Conservation (phyloP, 257 asterid species). For the Parsonsia alboflavescens region DNA sequence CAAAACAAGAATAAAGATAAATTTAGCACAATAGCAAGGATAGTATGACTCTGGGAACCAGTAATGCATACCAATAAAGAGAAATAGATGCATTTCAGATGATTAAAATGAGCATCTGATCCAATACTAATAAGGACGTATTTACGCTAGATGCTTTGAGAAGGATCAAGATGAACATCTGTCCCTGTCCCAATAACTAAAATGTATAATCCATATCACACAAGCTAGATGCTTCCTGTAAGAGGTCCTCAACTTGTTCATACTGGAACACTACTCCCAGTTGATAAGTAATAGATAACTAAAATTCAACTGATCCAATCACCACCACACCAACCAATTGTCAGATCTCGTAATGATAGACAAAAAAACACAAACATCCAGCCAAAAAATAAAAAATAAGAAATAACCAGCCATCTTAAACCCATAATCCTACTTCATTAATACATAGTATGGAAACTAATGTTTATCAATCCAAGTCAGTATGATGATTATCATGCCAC, state of each 20-base stretch:
- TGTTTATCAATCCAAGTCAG: constrained; percentile 1
- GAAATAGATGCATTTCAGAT: not conserved
- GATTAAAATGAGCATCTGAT: not conserved
- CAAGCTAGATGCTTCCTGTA: not conserved
- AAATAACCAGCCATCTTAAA: constrained; percentile 12
- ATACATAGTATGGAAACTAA: constrained; percentile 3
- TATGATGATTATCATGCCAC: constrained; percentile 8
- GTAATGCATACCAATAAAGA: not conserved
- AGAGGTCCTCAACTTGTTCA: not conserved
- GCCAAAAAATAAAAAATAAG: not conserved
- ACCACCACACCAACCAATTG: not conserved
- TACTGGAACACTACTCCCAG: not conserved
- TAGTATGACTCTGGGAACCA: not conserved
- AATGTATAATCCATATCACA: not conserved
- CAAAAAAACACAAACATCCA: not conserved
- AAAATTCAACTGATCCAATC: not conserved
- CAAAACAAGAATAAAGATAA: not conserved
- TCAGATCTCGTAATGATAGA: not conserved
- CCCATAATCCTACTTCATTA: constrained; percentile 8
- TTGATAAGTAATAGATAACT: not conserved
- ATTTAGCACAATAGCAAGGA: not conserved
- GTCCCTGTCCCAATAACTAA: not conserved
- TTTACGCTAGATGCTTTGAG: not conserved
- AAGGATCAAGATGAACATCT: not conserved
- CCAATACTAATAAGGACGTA: not conserved